Percentiles rank a stretch among this genome's conserved stretches.
Conservation (phyloP, 164 flowering plant genomes). For the Tetracentron sinense region DNA sequence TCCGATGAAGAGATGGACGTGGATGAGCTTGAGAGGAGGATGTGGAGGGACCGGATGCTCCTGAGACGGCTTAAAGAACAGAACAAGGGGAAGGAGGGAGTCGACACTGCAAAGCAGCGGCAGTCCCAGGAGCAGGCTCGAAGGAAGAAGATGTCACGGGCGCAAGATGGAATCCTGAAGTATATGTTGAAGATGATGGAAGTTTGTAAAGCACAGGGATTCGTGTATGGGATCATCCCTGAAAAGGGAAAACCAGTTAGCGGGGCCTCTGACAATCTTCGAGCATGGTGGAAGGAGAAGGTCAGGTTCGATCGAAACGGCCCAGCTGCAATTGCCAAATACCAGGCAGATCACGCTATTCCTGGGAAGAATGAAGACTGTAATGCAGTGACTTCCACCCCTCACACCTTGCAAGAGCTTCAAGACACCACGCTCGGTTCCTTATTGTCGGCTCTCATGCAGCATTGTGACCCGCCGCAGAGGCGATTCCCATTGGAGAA, state of each 20-base stretch:
- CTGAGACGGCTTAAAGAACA: constrained; percentile 45
- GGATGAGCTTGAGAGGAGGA: constrained; percentile 55
- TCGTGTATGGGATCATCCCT: constrained; percentile 84
- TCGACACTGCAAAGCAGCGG: constrained; percentile 38
- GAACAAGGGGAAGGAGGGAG: constrained; percentile 41
- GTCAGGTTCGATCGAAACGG: constrained; percentile 84
- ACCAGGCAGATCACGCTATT: constrained; percentile 35
- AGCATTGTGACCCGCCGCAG: constrained; percentile 65
- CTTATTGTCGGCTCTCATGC: constrained; percentile 54
- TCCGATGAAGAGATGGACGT: constrained; percentile 54
- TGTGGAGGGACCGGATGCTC: constrained; percentile 50
- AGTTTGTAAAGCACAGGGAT: constrained; percentile 86
- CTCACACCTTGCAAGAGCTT: constrained; percentile 49
- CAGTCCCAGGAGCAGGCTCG: constrained; percentile 75
- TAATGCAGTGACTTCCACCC: constrained; percentile 33
- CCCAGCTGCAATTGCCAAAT: constrained; percentile 75
- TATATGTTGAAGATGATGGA: constrained; percentile 95
- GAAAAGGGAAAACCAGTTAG: constrained; percentile 93
- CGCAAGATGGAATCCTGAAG: constrained; percentile 79
- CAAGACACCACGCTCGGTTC: constrained; percentile 60
- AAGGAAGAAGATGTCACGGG: constrained; percentile 87
- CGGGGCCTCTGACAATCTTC: constrained; percentile 81
- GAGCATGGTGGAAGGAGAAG: constrained; percentile 94
- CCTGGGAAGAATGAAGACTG: constrained; percentile 35
- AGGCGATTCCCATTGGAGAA: constrained; percentile 54